Evolutionary conservation across 2,329 filamentous ascomycete genomes (phyloP), one percentile per base, ranked within the genome.

Genomic region (Penicillium corylophilum): DNA sequence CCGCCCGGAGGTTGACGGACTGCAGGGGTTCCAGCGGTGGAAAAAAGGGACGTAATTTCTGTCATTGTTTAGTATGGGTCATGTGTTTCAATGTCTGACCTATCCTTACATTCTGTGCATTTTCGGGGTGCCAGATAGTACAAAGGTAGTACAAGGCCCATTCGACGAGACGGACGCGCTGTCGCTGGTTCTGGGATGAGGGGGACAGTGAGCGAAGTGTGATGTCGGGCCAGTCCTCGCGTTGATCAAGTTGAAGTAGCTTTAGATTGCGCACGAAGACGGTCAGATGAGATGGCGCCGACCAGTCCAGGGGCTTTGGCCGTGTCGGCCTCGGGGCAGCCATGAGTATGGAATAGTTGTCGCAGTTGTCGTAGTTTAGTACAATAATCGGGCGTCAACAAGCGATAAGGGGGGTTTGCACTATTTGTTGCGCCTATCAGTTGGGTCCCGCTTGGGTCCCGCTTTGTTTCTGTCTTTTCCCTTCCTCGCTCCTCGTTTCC

Each of bases 81-180:
- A 15, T 2, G 8, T n/a, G 38, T n/a, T 24, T 41, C 16, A 22
- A 20, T 6, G 15, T 24, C 35, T 35, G 33, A 18, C 39, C 44
- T 16, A 15, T 36, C 46, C 48, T 39, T 78, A 90, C 89, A 75
- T 87, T 86, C 56, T 82, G 81, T 16, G 91, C 83, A 63, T 89
- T 87, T 10, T 87, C 82, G 0, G 83, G 82, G 66, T 96, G 89
- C 87, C 90, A 96, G 3, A 95, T 75, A 33, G 82, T 79, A 70
- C 96, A 96, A 13, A 99, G 80, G 46, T 89, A 86, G 71, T 88
- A 96, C n/a, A 97, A 77, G 0, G 87, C 84, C 90, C 93, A 97
- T 76, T 99, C 94, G 33, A 92, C 84, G 53, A 84, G 84, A 62
- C 89, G 85, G 33, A 95, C 85, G 47, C 93, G 84, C 70, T 87